phyloP scores from a whole-genome alignment of 257 asterid genomes.

The Lithospermum erythrorhizon region DNA sequence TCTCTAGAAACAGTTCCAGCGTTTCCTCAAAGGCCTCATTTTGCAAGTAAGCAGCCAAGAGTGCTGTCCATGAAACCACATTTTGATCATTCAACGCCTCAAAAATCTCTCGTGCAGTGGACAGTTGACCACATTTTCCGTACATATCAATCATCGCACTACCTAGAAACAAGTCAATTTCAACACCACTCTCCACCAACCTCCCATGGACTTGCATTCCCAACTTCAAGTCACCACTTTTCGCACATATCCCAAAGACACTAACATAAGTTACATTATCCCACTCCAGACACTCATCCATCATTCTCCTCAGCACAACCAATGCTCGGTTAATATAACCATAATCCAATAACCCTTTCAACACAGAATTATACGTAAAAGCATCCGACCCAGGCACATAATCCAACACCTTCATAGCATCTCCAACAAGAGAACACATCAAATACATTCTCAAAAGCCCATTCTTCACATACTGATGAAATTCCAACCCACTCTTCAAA shows the following conservation, averaged over 20 bases:
- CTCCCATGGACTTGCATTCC: conserved; percentile 56
- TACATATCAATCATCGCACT: conserved; percentile 68
- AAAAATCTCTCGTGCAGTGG: conserved; percentile 31
- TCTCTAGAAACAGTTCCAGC: conserved; percentile 42
- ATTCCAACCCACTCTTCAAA: conserved; percentile 54
- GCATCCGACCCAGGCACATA: conserved; percentile 41
- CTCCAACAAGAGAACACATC: conserved; percentile 28
- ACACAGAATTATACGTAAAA: conserved; percentile 48
- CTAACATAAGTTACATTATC: conserved; percentile 51
- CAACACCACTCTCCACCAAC: conserved; percentile 35
- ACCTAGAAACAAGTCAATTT: conserved; percentile 40
- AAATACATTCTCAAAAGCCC: conserved; percentile 55
- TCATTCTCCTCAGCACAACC: conserved; percentile 34
- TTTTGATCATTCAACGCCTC: conserved; percentile 30
- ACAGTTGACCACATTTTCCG: conserved; percentile 65
- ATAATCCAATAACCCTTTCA: conserved; percentile 45
- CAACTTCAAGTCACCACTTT: conserved; percentile 36
- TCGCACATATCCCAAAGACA: conserved; percentile 51
- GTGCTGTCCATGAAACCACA: conserved; percentile 70
- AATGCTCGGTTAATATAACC: conserved; percentile 34
- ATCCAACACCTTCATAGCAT: conserved; percentile 40
- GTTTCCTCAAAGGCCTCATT: conserved; percentile 70
- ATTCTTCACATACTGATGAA: conserved; percentile 58
- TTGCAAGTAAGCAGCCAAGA: conserved; percentile 58
- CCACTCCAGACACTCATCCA: conserved; percentile 33